Evolutionary conservation across 2,329 filamentous ascomycete species (phyloP).

Genomic region (Colletotrichum lentis): DNA sequence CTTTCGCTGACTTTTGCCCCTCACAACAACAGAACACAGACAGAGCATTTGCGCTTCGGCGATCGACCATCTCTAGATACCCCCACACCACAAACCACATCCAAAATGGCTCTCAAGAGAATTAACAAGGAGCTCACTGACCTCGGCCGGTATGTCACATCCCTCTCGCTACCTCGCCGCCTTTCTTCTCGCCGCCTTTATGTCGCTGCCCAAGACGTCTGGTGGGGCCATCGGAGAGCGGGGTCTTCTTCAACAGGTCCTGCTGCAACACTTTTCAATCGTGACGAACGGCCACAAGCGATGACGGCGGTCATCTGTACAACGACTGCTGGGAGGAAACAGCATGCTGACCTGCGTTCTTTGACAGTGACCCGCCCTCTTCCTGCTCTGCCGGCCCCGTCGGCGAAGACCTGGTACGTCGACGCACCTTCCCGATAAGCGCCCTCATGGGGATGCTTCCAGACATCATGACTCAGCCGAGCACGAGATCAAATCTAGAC

Average conservation of each 20-base stretch:
- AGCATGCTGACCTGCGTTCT: constrained; percentile 44
- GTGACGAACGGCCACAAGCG: not conserved
- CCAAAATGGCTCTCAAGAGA: constrained; percentile 84
- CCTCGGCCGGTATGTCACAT: constrained; percentile 75
- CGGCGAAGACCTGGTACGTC: constrained; percentile 95
- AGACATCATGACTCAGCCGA: constrained; percentile 37
- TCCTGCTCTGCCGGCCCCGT: constrained; percentile 98
- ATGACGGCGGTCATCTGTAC: not conserved
- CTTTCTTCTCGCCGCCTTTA: constrained; percentile 17
- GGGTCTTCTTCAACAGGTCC: constrained; percentile 44
- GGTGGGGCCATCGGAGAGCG: constrained; percentile 50
- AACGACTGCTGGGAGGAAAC: not conserved
- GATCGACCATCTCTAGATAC: constrained; percentile 39
- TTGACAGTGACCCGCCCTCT: constrained; percentile 88
- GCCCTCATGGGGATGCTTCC: constrained; percentile 30
- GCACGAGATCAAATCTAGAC: constrained; percentile 39
- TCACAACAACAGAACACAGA: constrained; percentile 38
- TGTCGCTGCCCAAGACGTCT: constrained; percentile 44
- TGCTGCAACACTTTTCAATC: constrained; percentile 23
- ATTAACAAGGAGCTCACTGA: constrained; percentile 95
- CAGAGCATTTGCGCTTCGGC: constrained; percentile 32
- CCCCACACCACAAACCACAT: constrained; percentile 42
- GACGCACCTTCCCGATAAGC: constrained; percentile 41
- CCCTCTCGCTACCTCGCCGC: constrained; percentile 33
- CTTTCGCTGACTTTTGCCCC: constrained; percentile 39